Conservation (phyloP, 2,329 filamentous ascomycete genomes). For the Zymoseptoria tritici region DNA sequence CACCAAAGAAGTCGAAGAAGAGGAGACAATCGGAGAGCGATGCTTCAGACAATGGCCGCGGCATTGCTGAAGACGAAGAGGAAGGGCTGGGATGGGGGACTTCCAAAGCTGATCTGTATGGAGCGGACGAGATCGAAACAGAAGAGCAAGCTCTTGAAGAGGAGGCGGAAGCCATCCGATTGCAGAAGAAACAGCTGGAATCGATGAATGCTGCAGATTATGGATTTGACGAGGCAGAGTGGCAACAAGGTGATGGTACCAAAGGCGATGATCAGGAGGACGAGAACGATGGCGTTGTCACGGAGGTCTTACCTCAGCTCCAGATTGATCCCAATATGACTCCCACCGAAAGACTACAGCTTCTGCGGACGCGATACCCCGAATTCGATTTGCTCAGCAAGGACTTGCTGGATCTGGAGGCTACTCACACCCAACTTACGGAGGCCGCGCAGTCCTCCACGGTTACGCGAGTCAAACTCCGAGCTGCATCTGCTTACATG, state of each 20-base stretch:
- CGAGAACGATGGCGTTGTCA: slow-evolving; percentile 53
- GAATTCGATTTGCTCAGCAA: slow-evolving; percentile 82
- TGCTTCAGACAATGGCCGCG: slow-evolving; percentile 55
- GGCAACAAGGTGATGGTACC: slow-evolving; percentile 51
- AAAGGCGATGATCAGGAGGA: slow-evolving; percentile 42
- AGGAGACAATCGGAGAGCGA: slow-evolving; percentile 66
- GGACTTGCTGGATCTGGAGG: slow-evolving; percentile 67
- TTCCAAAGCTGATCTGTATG: slow-evolving; percentile 85
- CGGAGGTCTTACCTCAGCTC: slow-evolving; percentile 76
- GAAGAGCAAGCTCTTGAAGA: slow-evolving; percentile 77
- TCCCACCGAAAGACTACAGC: slow-evolving; percentile 63
- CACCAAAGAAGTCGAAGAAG: slow-evolving; percentile 75
- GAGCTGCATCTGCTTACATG: slow-evolving; percentile 77
- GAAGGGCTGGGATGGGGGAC: slow-evolving; percentile 73
- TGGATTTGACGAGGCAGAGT: slow-evolving; percentile 83
- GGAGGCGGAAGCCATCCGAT: slow-evolving; percentile 76
- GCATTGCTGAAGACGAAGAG: slow-evolving; percentile 28
- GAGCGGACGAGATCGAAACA: slow-evolving; percentile 69
- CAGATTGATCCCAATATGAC: slow-evolving; percentile 75
- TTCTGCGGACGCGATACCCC: slow-evolving; percentile 76
- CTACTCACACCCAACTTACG: slow-evolving; percentile 14
- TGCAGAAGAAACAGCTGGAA: slow-evolving; percentile 85
- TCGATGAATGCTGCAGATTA: slow-evolving; percentile 90
- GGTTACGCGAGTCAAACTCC: slow-evolving; percentile 54
- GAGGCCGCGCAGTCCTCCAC: slow-evolving; percentile 7